These are phyloP conservation scores for Naematelia aurantialba DNA, from an alignment of 768 basidiomycete genomes.

Conservation along the genomic window DNA sequence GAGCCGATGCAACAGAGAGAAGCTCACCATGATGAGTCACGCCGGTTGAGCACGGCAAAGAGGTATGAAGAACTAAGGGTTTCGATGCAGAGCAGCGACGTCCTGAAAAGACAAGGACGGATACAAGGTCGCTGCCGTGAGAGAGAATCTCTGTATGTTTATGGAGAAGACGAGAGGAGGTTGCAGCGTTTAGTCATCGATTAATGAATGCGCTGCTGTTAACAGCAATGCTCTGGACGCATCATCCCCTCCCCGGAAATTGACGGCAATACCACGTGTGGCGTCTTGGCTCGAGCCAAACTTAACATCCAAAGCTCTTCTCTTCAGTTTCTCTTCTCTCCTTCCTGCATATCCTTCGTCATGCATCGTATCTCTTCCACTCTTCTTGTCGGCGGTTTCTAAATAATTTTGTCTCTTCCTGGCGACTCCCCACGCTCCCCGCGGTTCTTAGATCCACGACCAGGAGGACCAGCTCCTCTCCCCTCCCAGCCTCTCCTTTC, in stretches of 20 bases:
- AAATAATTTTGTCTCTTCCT: background rate
- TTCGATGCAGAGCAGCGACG: background rate
- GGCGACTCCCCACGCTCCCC: slow-evolving; percentile 24
- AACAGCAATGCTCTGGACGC: background rate
- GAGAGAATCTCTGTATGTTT: background rate
- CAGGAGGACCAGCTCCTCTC: slow-evolving; percentile 30
- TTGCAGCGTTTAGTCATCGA: background rate
- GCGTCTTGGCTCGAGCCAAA: background rate
- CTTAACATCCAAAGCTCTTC: background rate
- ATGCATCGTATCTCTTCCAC: background rate
- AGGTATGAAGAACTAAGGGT: background rate
- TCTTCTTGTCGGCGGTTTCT: background rate
- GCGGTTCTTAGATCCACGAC: slow-evolving; percentile 50
- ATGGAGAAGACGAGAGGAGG: background rate
- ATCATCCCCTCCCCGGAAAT: background rate
- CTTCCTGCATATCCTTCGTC: slow-evolving; percentile 2
- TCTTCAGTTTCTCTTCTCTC: slow-evolving; percentile 1
- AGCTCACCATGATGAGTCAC: slow-evolving; percentile 19
- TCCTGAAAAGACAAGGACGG: no score
- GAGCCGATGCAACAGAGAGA: background rate
- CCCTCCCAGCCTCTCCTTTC: slow-evolving; percentile 16
- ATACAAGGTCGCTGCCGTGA: no score
- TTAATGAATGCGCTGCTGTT: background rate
- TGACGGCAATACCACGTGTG: background rate
- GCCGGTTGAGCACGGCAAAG: background rate